Evolutionary conservation across 495 filamentous ascomycete genomes (phyloP), one percentile per base, ranked within the genome.

Genomic region (Coniosporium apollinis): DNA sequence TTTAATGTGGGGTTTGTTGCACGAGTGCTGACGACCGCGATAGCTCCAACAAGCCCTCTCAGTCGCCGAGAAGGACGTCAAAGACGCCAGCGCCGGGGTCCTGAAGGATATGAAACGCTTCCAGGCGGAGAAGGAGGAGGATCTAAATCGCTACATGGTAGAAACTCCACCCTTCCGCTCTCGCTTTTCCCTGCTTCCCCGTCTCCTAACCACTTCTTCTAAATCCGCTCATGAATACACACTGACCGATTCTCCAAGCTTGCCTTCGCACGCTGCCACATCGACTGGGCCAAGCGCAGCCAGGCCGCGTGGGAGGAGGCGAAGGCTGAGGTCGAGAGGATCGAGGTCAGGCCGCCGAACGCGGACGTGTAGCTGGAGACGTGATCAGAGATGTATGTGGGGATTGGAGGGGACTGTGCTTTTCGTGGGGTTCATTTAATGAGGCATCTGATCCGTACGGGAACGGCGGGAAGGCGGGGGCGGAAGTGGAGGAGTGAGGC

Each of bases 231-330:
- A 15, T 33, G 25, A 26, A 8, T 8, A 13, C 24, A 13, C 13
- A 26, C 13, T 8, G 24, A 32, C n/a, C n/a, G n/a, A n/a, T n/a
- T n/a, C n/a, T n/a, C n/a, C n/a, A n/a, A 96, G 87, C 69, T 94
- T 44, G 80, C 84, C 30, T 97, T 93, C 51, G 89, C 89, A 8
- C 79, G 74, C 49, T 86, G 78, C 53, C 89, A 97, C 52, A 76
- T 97, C 38, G 84, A 96, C 54, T 97, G 89, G 89, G 91, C 89
- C n/a, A 84, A 76, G 55, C 89, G 89, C 62, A 94, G 86, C 48
- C 74, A 89, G 46, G 86, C 92, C 49, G 83, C 82, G 2, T 97
- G 89, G 89, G 82, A 85, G 47, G 86, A 96, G 53, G 89, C 89
- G 2, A 82, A 72, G 47, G 76, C 74, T n/a, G 89, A 96, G 50